Conservation (phyloP, 1,284 basidiomycete genomes). For the Tilletia setariae region DNA sequence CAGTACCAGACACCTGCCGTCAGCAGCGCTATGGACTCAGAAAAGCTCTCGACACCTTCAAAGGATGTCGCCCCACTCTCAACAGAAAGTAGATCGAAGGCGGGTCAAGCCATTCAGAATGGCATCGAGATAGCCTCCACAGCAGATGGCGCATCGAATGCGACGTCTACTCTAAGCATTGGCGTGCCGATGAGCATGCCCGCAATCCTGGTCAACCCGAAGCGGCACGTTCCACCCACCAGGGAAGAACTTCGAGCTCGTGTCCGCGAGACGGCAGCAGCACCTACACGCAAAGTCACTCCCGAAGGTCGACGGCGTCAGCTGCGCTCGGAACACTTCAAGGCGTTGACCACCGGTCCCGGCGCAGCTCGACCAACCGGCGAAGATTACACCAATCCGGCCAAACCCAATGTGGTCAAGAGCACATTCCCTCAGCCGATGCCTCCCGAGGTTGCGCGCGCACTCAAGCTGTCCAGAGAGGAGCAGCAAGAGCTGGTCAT, state of each 20-base stretch:
- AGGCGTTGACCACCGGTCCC: neutral
- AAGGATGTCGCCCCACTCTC: neutral
- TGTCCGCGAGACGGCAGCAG: neutral
- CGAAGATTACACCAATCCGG: neutral
- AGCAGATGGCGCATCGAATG: neutral
- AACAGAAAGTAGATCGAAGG: neutral
- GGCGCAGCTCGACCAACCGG: neutral
- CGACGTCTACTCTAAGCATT: neutral
- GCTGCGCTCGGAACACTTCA: conserved; percentile 1
- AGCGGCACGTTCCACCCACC: no score
- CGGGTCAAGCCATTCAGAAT: no score
- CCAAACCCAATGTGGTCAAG: conserved; percentile 4
- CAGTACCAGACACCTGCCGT: no score
- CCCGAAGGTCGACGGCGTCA: neutral
- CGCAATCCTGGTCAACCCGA: conserved; percentile 17
- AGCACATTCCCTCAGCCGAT: conserved; percentile 12
- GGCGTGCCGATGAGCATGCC: conserved; percentile 17
- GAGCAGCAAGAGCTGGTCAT: neutral
- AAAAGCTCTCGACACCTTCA: neutral
- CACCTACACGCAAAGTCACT: neutral
- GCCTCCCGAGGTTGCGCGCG: conserved; percentile 12
- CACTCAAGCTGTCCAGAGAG: neutral
- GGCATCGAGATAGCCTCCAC: neutral
- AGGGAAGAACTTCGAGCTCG: no score
- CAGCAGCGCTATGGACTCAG: no score